Conservation (phyloP, 169 alveolate species). For the Cyclospora cayetanensis region DNA sequence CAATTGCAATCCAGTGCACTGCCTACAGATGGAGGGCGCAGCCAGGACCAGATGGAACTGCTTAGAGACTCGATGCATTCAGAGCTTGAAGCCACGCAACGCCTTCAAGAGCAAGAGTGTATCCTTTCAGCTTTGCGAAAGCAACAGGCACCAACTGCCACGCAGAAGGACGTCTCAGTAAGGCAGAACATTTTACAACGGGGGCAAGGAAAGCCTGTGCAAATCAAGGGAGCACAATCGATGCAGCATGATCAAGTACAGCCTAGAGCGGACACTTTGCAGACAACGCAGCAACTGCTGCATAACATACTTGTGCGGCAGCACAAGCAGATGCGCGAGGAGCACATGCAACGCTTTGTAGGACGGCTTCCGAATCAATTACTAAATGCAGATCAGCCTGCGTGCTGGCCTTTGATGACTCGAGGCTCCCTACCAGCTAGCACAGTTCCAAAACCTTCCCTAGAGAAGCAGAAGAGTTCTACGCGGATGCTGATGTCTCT, state of each 20-base stretch:
- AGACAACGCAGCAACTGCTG: neutral
- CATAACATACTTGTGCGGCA: neutral
- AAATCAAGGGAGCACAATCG: neutral
- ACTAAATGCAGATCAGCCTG: too few species aligned
- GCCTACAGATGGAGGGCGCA: too few species aligned
- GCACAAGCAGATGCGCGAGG: conserved; percentile 1
- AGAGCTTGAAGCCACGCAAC: too few species aligned
- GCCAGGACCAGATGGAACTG: too few species aligned
- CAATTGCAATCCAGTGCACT: too few species aligned
- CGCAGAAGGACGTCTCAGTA: too few species aligned
- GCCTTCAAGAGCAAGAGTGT: too few species aligned
- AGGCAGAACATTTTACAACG: too few species aligned
- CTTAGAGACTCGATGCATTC: too few species aligned
- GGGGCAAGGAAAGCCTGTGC: neutral
- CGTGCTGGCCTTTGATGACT: neutral
- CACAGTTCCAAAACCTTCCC: neutral
- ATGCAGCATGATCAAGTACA: neutral
- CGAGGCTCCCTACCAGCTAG: neutral
- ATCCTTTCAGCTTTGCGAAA: too few species aligned
- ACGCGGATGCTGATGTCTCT: neutral
- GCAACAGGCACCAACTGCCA: too few species aligned
- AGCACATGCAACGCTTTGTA: neutral
- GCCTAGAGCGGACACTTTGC: neutral
- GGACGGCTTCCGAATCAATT: too few species aligned
- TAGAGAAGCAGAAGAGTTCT: neutral